These are phyloP conservation scores for Boletus edulis DNA, from an alignment of 768 basidiomycete genomes.

Conservation along the genomic window DNA sequence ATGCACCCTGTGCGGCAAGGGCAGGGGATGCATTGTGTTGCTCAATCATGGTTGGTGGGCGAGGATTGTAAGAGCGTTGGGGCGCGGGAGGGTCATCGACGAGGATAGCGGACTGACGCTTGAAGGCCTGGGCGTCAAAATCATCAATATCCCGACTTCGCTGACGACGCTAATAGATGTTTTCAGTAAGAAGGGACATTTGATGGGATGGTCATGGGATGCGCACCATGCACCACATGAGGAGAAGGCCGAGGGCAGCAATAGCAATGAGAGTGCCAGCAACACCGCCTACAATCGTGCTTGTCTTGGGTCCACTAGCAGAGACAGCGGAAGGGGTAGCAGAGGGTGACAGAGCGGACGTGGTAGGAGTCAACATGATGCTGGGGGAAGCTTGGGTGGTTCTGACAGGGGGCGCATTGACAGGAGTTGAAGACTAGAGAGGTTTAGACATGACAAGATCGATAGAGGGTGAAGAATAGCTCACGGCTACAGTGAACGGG, in stretches of 20 bases:
- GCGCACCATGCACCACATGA: constrained; percentile 49
- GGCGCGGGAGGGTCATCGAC: constrained; percentile 50
- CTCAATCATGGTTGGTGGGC: constrained; percentile 67
- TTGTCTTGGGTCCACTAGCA: constrained; percentile 32
- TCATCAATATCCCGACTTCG: constrained; percentile 36
- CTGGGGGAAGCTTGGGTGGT: background rate
- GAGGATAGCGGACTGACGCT: constrained; percentile 60
- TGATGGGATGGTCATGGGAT: background rate
- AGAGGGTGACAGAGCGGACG: constrained; percentile 8
- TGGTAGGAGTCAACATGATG: background rate
- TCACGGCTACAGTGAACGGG: constrained; percentile 14
- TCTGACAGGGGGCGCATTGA: background rate
- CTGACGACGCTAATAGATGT: constrained; percentile 39
- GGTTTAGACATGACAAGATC: background rate
- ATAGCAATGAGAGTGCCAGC: constrained; percentile 46
- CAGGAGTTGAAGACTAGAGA: background rate
- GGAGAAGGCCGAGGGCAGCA: constrained; percentile 36
- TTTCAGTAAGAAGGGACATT: constrained; percentile 3
- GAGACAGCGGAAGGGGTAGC: constrained; percentile 33
- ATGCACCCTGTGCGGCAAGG: constrained; percentile 18
- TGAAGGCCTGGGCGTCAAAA: constrained; percentile 59
- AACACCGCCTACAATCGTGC: constrained; percentile 39
- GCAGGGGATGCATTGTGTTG: constrained; percentile 37
- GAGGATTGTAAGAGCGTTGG: constrained; percentile 45
- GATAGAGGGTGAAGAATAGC: constrained; percentile 1